Conservation (phyloP, 2,329 filamentous ascomycete species). For the Zymoseptoria pseudotritici region DNA sequence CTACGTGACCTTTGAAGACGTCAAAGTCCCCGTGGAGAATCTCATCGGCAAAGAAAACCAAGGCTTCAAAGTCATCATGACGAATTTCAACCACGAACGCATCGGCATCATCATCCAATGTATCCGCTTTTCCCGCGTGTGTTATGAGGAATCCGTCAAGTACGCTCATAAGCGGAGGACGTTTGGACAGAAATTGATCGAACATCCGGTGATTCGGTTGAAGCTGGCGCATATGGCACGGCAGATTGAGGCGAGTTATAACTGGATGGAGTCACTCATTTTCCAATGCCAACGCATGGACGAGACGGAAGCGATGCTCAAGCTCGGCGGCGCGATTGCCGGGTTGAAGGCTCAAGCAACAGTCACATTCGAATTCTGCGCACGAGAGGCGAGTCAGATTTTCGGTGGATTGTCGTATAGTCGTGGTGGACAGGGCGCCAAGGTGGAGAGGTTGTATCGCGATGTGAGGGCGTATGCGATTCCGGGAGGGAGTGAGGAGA, state of each 20-base stretch:
- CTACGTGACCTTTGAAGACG: conserved; percentile 97
- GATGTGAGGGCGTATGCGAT: conserved; percentile 94
- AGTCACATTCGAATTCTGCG: conserved; percentile 94
- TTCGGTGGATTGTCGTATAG: conserved; percentile 92
- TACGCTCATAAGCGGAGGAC: conserved; percentile 96
- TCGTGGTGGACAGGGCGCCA: conserved; percentile 86
- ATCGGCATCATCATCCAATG: conserved; percentile 98
- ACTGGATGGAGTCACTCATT: conserved; percentile 92
- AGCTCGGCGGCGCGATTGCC: conserved; percentile 89
- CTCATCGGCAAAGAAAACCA: conserved; percentile 96
- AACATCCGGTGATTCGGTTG: conserved; percentile 76
- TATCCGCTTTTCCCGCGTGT: conserved; percentile 88
- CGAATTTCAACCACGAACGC: conserved; percentile 98
- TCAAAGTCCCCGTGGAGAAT: conserved; percentile 99
- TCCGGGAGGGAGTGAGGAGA: conserved; percentile 91
- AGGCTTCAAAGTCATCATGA: conserved; percentile 99
- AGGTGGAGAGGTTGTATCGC: conserved; percentile 88
- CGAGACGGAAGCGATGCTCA: conserved; percentile 91
- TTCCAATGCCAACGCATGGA: conserved; percentile 87
- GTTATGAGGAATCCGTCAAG: conserved; percentile 92
- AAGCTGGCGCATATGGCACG: conserved; percentile 97
- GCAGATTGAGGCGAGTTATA: conserved; percentile 94
- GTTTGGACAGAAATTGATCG: conserved; percentile 92
- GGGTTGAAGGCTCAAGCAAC: conserved; percentile 90
- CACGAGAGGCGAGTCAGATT: conserved; percentile 91